Evolutionary conservation across 805 yeast species (phyloP), one percentile per base, ranked within the genome.

Genomic region (Maudiozyma saulgeensis): DNA sequence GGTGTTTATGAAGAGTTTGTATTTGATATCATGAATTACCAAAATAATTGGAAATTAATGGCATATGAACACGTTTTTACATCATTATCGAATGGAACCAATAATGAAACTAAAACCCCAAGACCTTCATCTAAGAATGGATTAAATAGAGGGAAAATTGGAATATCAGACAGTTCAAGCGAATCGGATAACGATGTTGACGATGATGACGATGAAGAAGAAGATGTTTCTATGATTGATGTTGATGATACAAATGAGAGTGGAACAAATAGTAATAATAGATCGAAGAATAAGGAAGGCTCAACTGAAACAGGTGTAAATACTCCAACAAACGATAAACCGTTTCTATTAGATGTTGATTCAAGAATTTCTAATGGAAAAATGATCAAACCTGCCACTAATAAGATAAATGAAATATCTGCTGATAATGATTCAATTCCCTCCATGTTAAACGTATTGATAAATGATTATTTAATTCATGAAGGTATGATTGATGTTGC

Each of bases 1-100:
- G 74, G 81, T 11, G 72, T 79, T 2, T 55, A 56, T 49, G 72
- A 71, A 48, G 81, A 77, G 46, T 84, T 84, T 61, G 67, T 70
- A 47, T 84, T 76, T 58, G 84, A 84, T 60, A 80, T 84, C 51
- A 70, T 72, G 41, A 71, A 73, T 39, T 80, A 81, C 60, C 73
- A 79, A 38, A 64, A 68, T 25, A 64, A 64, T 12, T 71, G 75
- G 65, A 81, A 80, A 54, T 53, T 58, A 9, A 58, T 55, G 43
- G 59, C 73, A 7, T 61, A 64, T 35, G 59, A 57, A 16, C 61
- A 58, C 45, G 60, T 67, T n/a, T 66, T 62, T 44, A 51, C 55
- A 18, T 52, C 51, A 11, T 16, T 74, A 9, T 69, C 75, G 13
- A 53, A 49, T 49, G 58, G 51, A 41, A 49, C 58, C 8, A 16